These are phyloP conservation scores for Pseudocercospora crystallina DNA, from an alignment of 2,329 filamentous ascomycete genomes.

Conservation along the genomic window DNA sequence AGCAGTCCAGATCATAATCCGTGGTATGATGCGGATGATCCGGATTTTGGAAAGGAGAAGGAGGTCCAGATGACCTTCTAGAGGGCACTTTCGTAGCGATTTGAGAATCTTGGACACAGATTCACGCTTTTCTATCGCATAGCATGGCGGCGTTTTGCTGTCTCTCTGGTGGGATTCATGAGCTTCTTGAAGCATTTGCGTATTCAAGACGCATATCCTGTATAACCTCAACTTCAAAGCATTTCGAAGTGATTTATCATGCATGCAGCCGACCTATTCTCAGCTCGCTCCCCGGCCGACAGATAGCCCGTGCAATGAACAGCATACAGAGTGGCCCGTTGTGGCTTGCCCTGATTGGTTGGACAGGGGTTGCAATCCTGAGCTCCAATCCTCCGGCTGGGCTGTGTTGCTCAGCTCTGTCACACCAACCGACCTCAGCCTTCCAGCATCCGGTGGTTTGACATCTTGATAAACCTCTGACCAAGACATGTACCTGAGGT, in stretches of 20 bases:
- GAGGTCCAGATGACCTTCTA: slow-evolving; percentile 51
- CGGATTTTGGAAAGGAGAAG: slow-evolving; percentile 48
- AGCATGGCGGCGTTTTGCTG: not conserved
- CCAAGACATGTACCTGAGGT: too few relatives aligned
- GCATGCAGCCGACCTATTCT: too few relatives aligned
- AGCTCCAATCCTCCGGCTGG: not conserved
- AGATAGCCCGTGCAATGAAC: too few relatives aligned
- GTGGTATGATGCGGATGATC: slow-evolving; percentile 49
- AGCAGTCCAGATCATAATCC: slow-evolving; percentile 41
- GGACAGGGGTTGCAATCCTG: not conserved
- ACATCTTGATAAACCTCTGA: too few relatives aligned
- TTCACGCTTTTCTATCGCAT: not conserved
- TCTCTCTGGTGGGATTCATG: not conserved
- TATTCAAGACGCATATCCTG: too few relatives aligned
- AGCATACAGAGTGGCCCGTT: too few relatives aligned
- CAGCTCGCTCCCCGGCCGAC: too few relatives aligned
- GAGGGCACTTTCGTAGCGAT: not conserved
- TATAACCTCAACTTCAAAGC: too few relatives aligned
- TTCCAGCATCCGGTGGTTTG: too few relatives aligned
- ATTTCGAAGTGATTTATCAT: too few relatives aligned
- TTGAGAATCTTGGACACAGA: not conserved
- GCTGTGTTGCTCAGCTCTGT: too few relatives aligned
- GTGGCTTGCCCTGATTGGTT: not conserved
- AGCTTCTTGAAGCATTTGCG: not conserved
- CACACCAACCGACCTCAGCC: too few relatives aligned